Conservation (phyloP, 495 filamentous ascomycete species). For the Penicillium tannophilum region DNA sequence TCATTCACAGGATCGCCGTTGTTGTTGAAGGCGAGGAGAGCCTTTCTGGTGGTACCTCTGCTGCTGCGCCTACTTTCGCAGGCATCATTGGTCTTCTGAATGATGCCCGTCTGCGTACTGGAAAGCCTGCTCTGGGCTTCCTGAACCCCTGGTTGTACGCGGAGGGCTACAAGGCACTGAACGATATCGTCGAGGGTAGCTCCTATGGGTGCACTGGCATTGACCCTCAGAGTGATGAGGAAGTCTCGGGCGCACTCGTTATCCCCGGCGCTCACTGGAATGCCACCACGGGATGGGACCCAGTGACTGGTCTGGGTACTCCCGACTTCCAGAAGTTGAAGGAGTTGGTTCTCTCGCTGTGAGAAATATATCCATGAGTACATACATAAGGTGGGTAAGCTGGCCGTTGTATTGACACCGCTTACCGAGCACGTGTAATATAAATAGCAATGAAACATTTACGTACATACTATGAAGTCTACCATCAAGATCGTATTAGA, state of each 20-base stretch:
- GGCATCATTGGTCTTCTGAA: conserved; percentile 53
- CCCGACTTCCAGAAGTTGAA: conserved; percentile 44
- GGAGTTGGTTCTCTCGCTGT: conserved; percentile 31
- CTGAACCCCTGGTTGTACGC: conserved; percentile 55
- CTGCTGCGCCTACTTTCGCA: conserved; percentile 50
- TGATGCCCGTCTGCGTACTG: conserved; percentile 48
- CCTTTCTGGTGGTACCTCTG: conserved; percentile 53
- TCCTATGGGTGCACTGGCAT: conserved; percentile 34
- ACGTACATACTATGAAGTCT: neutral
- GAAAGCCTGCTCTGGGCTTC: conserved; percentile 53
- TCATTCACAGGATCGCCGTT: conserved; percentile 24
- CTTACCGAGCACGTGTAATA: neutral
- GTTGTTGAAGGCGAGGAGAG: conserved; percentile 33
- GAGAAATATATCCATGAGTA: neutral
- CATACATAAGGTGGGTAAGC: neutral
- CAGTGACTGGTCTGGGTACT: conserved; percentile 49
- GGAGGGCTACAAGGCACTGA: conserved; percentile 27
- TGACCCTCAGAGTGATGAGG: conserved; percentile 28
- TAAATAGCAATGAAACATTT: neutral
- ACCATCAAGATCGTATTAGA: neutral
- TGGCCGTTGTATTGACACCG: neutral
- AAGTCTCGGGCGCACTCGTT: conserved; percentile 26
- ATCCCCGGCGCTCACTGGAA: conserved; percentile 39
- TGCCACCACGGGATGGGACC: conserved; percentile 49
- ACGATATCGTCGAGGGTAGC: conserved; percentile 34